Percentiles rank a stretch among this genome's conserved stretches.
Evolutionary conservation across 75 land plant species (phyloP).

Genomic region (Picea sitchensis): DNA sequence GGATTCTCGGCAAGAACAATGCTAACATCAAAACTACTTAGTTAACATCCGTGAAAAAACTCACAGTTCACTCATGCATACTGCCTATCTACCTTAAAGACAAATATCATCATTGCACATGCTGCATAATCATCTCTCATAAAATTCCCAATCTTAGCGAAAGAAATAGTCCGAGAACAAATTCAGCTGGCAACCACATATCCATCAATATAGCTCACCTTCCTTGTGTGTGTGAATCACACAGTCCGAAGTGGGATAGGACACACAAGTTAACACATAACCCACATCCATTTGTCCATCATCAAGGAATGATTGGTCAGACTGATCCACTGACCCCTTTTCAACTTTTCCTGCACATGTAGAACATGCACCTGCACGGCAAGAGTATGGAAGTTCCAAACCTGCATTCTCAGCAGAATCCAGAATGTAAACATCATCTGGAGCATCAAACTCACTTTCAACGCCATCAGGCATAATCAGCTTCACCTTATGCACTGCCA

Average conservation of each 20-base stretch:
- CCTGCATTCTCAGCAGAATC: constrained; percentile 33
- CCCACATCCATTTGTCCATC: constrained; percentile 23
- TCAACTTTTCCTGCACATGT: constrained; percentile 29
- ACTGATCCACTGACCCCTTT: constrained; percentile 38
- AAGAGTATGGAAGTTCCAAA: constrained; percentile 36
- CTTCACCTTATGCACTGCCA: constrained; percentile 33
- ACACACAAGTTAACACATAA: constrained; percentile 35
- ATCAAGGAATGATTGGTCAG: constrained; percentile 34
- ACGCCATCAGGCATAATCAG: constrained; percentile 17
- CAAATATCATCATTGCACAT: too few species aligned
- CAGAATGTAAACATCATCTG: constrained; percentile 32
- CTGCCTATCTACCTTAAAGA: too few species aligned
- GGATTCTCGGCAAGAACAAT: too few species aligned
- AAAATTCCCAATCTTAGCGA: too few species aligned
- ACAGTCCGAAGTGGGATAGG: constrained; percentile 28
- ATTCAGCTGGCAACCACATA: background rate
- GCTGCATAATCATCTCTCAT: too few species aligned
- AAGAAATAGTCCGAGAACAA: too few species aligned
- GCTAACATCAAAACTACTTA: too few species aligned
- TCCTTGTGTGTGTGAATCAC: constrained; percentile 38
- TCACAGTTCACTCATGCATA: too few species aligned
- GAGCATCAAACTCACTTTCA: constrained; percentile 12
- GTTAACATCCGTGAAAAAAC: too few species aligned
- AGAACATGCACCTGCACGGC: constrained; percentile 50
- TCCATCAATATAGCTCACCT: constrained; percentile 10